These are phyloP conservation scores for Plasmopara viticola DNA, from an alignment of 352 stramenopile species.

Conservation along the genomic window DNA sequence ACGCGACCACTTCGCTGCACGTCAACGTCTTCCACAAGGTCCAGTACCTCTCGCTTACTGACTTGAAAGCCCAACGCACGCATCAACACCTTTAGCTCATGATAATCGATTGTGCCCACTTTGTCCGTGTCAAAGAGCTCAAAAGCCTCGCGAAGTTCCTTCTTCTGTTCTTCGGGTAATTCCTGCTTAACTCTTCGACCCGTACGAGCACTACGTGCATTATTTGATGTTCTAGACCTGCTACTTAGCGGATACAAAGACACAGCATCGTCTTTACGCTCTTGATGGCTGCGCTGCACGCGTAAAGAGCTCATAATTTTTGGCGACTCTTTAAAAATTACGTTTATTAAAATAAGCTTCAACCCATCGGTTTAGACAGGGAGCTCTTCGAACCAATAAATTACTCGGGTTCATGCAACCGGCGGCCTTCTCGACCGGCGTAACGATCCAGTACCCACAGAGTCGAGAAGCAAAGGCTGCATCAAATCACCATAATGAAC, in stretches of 20 bases:
- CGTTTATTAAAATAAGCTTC: not conserved
- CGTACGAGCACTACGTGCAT: constrained; percentile 7
- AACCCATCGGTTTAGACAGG: not conserved
- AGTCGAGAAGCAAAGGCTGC: constrained; percentile 1
- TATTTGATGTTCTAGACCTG: constrained; percentile 8
- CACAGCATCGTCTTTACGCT: constrained; percentile 22
- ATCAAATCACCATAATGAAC: not conserved
- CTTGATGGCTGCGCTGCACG: constrained; percentile 27
- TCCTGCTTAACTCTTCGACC: constrained; percentile 55
- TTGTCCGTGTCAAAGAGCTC: constrained; percentile 92
- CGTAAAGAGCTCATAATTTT: constrained; percentile 19
- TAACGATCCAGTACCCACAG: constrained; percentile 42
- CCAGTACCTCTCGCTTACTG: constrained; percentile 83
- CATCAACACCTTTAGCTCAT: constrained; percentile 94
- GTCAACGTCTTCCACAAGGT: constrained; percentile 87
- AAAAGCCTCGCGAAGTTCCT: constrained; percentile 90
- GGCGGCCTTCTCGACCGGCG: constrained; percentile 44
- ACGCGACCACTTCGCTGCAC: constrained; percentile 77
- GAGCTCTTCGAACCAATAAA: not conserved
- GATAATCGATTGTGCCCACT: constrained; percentile 86
- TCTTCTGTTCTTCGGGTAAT: constrained; percentile 77
- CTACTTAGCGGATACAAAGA: constrained; percentile 18
- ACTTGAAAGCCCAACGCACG: constrained; percentile 90
- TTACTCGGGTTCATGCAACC: constrained; percentile 25
- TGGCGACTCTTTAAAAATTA: constrained; percentile 17